Percentiles rank a stretch among this genome's conserved stretches.
Evolutionary conservation across 208 protist genomes (phyloP).

Genomic region (Acanthamoeba culbertsoni): DNA sequence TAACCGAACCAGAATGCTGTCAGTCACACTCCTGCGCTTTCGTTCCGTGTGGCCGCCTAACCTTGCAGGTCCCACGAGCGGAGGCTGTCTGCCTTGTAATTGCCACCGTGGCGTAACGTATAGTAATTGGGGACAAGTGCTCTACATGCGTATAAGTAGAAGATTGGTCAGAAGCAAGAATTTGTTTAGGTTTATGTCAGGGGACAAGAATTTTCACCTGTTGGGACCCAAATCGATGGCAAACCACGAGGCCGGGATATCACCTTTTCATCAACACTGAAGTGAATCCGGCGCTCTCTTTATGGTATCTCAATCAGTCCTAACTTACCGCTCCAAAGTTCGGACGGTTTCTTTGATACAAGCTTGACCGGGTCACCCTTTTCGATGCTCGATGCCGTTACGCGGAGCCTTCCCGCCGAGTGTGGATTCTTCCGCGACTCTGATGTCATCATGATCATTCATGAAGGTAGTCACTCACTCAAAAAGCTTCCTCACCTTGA

Average conservation of each 20-base stretch:
- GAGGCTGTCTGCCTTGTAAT: constrained; percentile 64
- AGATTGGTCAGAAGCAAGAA: background rate
- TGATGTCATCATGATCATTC: background rate
- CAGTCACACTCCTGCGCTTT: too few relatives aligned
- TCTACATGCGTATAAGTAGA: background rate
- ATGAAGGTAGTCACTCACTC: background rate
- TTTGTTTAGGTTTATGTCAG: background rate
- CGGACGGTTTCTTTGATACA: background rate
- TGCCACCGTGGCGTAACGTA: constrained; percentile 61
- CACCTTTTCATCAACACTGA: background rate
- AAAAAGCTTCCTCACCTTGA: background rate
- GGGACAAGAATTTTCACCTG: background rate
- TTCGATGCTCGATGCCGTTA: constrained; percentile 6
- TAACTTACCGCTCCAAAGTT: background rate
- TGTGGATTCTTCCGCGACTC: background rate
- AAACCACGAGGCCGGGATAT: constrained; percentile 67
- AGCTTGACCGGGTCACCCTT: constrained; percentile 45
- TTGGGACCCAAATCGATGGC: constrained; percentile 63
- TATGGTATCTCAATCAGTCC: too few relatives aligned
- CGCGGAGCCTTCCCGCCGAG: constrained; percentile 30
- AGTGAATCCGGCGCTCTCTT: too few relatives aligned
- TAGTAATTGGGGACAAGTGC: constrained; percentile 65
- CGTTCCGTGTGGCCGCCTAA: too few relatives aligned
- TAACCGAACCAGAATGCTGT: background rate
- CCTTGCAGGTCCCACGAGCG: constrained; percentile 71